Conservation (phyloP, 208 protist species). For the Trypanosoma brucei region DNA sequence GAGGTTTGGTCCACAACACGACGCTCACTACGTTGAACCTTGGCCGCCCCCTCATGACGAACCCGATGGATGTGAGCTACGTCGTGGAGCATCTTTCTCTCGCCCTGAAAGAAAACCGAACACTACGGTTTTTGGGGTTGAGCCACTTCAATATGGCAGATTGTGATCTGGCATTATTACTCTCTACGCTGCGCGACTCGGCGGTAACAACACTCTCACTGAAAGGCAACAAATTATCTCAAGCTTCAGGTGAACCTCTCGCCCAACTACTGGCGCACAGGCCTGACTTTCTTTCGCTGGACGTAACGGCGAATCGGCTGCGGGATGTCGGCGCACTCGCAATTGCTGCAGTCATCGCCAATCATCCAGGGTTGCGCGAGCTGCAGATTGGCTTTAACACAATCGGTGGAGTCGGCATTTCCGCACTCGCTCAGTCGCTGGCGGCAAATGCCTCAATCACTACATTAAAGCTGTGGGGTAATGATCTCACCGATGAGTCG, state of each 20-base stretch:
- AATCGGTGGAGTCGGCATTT: slow-evolving; percentile 53
- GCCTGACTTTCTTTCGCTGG: slow-evolving; percentile 48
- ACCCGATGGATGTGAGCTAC: slow-evolving; percentile 57
- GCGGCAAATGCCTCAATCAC: slow-evolving; percentile 30
- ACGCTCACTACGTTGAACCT: slow-evolving; percentile 55
- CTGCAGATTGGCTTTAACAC: slow-evolving; percentile 47
- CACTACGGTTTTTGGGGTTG: slow-evolving; percentile 41
- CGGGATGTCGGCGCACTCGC: slow-evolving; percentile 46
- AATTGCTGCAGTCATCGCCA: slow-evolving; percentile 33
- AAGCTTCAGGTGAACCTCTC: slow-evolving; percentile 49
- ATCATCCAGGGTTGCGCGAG: slow-evolving; percentile 34
- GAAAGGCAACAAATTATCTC: slow-evolving; percentile 67
- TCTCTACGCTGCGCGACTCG: slow-evolving; percentile 43
- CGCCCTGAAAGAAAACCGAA: slow-evolving; percentile 39
- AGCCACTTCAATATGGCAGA: slow-evolving; percentile 58
- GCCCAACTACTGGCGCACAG: slow-evolving; percentile 45
- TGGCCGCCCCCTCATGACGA: slow-evolving; percentile 49
- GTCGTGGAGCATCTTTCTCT: slow-evolving; percentile 60
- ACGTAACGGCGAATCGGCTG: slow-evolving; percentile 61
- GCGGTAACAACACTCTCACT: slow-evolving; percentile 39
- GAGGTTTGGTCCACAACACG: slow-evolving; percentile 33
- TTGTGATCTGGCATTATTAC: slow-evolving; percentile 31
- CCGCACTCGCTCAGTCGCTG: slow-evolving; percentile 33
- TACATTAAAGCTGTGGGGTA: slow-evolving; percentile 66
- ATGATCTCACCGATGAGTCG: slow-evolving; percentile 44